Base-by-base conservation (phyloP, 768 basidiomycete species). In the Strobilomyces echinocephalus region DNA sequence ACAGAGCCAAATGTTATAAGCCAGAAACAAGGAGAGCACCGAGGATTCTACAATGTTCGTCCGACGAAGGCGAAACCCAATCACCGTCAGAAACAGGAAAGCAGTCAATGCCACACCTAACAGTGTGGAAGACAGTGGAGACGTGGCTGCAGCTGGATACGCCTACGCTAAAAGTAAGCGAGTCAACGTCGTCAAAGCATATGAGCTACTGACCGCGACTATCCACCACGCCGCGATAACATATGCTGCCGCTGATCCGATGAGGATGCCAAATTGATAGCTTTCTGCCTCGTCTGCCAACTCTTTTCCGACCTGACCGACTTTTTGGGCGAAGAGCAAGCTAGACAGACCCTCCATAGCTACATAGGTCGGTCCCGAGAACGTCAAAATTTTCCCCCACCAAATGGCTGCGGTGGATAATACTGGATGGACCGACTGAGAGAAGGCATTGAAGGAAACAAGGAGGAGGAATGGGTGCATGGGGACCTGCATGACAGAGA, bases 11-110 rank as follows among this genome's bases (percentile, higher is more conserved):
- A 94, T 80, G 58, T 91, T 91, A 69, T 91, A 93, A 7, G 91
- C 90, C 39, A 97, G 80, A 68, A 95, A 91, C 26, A 95, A 75
- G 4, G 91, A 86, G 26, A 97, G 81, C 45, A 89, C 83, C 3
- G 88, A 85, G 4, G 92, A 92, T 69, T 97, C 95, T 51, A 97
- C 87, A 46, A 95, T 88, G 63, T 95, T 95, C 39, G 94, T 95
- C 48, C 91, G 79, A 50, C 91, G 82, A 57, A 94, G 69, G 8
- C 83, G 83, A 69, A 97, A 95, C 7, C 95, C 95, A 58, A 97
- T 95, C 60, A 89, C 77, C 1, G 93, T 93, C 39, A 97, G 77
- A 72, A 97, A 97, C 30, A 95, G 69, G 64, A 95, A 87, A 10
- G 91, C 84, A 1, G 94, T 92, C 53, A 95, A 73, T 3, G 91